Conservation (phyloP, 352 stramenopile genomes). For the Pythium utonaiense region DNA sequence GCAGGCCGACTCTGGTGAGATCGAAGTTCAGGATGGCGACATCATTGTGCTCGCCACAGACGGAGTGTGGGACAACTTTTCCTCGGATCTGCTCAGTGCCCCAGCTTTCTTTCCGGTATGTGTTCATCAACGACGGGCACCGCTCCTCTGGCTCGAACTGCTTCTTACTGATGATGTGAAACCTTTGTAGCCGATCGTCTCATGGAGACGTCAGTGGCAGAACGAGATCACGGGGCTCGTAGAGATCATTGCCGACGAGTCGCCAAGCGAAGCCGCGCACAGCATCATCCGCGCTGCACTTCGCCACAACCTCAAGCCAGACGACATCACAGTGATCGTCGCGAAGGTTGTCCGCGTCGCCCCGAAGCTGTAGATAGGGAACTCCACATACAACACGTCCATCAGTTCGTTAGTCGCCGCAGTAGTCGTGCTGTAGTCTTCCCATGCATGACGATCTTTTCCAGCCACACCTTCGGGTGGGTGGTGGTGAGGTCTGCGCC, state of each 20-base stretch:
- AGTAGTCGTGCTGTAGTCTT: too few species aligned
- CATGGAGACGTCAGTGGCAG: slow-evolving; percentile 63
- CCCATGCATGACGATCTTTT: too few species aligned
- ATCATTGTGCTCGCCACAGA: slow-evolving; percentile 78
- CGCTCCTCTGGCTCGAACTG: too few species aligned
- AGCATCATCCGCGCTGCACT: slow-evolving; percentile 68
- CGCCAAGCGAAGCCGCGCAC: slow-evolving; percentile 40
- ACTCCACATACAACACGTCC: too few species aligned
- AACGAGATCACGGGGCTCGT: slow-evolving; percentile 54
- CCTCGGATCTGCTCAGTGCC: slow-evolving; percentile 42
- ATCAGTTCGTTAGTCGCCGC: too few species aligned
- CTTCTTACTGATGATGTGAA: too few species aligned
- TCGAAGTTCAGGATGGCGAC: slow-evolving; percentile 71
- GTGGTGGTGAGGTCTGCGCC: too few species aligned
- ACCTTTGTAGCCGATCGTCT: slow-evolving; percentile 42
- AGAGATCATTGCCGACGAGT: slow-evolving; percentile 46
- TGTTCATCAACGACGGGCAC: too few species aligned
- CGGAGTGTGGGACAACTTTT: slow-evolving; percentile 83
- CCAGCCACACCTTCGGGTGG: too few species aligned
- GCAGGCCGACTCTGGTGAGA: slow-evolving; percentile 64
- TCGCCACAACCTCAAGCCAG: slow-evolving; percentile 80
- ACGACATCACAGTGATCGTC: slow-evolving; percentile 80
- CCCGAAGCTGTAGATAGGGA: slow-evolving; percentile 39
- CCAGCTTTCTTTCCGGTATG: slow-evolving; percentile 57
- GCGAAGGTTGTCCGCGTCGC: slow-evolving; percentile 55